Base-by-base conservation (phyloP, 306 rosid species). In the Ziziphus jujuba region DNA sequence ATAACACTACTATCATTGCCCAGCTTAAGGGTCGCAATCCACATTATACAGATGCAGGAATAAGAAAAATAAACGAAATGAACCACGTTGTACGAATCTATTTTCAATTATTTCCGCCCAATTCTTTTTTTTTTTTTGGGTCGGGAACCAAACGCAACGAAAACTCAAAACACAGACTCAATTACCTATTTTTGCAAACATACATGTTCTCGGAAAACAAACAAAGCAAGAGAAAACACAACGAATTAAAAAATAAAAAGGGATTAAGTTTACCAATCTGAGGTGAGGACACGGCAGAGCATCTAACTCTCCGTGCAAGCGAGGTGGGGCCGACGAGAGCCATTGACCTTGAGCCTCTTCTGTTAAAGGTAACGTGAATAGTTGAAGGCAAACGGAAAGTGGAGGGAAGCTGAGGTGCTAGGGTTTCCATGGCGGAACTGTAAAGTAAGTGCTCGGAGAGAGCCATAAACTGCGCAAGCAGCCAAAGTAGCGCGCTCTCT, bases 241-340 rank as follows among this genome's bases (percentile, higher is more conserved):
- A 13, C 53, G 19, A 48, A 56, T 56, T 57, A 14, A 20, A 33
- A 48, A 33, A 33, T 7, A 17, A 22, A 63, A 51, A 60, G 70
- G 11, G 16, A 9, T 54, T 58, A 44, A 69, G 40, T 61, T 45
- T 56, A 92, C 96, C 95, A 19, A 66, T 21, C 9, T 84, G 63
- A 10, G 65, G 38, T 65, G 80, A 65, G 50, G 73, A 35, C 28
- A 69, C 76, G 9, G 78, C 82, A 11, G 83, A 69, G 87, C 95
- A 89, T 80, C 71, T 71, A 58, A 85, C 28, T 19, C 81, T 56
- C 61, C 69, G 72, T 70, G 40, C 53, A 35, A 71, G 73, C 45
- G 76, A 40, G 65, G 25, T 31, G 75, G 53, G 20, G 57, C 74
- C 52, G 15, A 66, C 23, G 0, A 74, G 13, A 19, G 78, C 14